These are phyloP conservation scores for Capsicum rhomboideum DNA, from an alignment of 257 asterid genomes.

Conservation along the genomic window DNA sequence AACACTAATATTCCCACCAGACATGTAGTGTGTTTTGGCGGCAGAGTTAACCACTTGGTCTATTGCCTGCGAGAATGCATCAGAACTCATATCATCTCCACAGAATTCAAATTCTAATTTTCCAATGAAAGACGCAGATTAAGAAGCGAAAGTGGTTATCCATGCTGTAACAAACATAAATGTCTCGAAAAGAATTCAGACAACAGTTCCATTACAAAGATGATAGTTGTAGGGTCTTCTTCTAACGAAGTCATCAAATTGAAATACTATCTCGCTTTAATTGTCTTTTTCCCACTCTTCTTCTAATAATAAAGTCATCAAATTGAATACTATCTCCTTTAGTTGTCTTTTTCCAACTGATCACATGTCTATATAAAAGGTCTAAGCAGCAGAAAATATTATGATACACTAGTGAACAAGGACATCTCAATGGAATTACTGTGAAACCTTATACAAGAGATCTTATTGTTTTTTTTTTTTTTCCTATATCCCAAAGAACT, in stretches of 20 bases:
- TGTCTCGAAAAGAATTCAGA: background rate
- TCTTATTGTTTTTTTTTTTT: background rate
- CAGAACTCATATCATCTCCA: background rate
- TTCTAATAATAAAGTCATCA: background rate
- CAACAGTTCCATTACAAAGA: background rate
- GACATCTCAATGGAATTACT: background rate
- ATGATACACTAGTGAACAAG: background rate
- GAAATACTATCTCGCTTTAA: background rate
- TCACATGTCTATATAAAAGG: background rate
- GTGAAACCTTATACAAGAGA: background rate
- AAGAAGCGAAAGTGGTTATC: background rate
- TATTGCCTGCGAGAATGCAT: slow-evolving; percentile 25
- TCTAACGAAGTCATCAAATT: background rate
- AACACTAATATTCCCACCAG: slow-evolving; percentile 38
- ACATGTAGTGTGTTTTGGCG: slow-evolving; percentile 44
- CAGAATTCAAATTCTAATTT: background rate
- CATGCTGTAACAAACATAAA: background rate
- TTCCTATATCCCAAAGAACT: background rate
- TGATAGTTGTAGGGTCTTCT: background rate
- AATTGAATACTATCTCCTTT: background rate
- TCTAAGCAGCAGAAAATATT: background rate
- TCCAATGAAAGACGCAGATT: background rate
- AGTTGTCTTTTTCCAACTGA: background rate
- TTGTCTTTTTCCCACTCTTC: background rate
- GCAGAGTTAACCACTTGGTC: slow-evolving; percentile 45